Percentiles rank a stretch among this genome's conserved stretches.
Conservation (phyloP, 805 yeast genomes). For the Geotrichum ghanense region DNA sequence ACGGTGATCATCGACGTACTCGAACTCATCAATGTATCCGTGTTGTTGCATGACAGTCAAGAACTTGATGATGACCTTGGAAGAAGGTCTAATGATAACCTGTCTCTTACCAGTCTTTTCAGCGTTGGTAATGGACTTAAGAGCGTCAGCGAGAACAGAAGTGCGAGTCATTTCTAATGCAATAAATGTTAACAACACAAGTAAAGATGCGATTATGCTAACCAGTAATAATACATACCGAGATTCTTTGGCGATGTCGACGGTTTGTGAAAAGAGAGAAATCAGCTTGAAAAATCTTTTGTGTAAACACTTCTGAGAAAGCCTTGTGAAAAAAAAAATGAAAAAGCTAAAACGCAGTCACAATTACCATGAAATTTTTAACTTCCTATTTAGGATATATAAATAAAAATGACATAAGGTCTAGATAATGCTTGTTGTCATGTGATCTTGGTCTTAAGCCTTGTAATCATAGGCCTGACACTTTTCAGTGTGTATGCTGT, state of each 20-base stretch:
- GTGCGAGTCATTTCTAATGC: constrained; percentile 76
- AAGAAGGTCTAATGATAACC: constrained; percentile 95
- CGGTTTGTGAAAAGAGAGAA: not conserved
- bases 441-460: too few species aligned
- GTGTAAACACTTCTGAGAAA: not conserved
- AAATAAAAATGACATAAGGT: too few species aligned
- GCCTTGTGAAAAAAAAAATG: not conserved
- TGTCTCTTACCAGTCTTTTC: constrained; percentile 99
- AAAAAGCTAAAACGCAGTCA: too few species aligned
- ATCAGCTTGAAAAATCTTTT: too few species aligned
- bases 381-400: too few species aligned
- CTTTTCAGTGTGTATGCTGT: too few species aligned
- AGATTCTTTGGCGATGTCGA: not conserved
- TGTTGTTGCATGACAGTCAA: constrained; percentile 96
- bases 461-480: too few species aligned
- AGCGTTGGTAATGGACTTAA: constrained; percentile 97
- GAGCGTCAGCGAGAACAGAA: constrained; percentile 97
- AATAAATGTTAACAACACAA: not conserved
- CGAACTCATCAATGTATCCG: constrained; percentile 97
- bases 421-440: too few species aligned
- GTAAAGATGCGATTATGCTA: not conserved
- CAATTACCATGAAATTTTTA: too few species aligned
- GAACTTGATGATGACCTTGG: constrained; percentile 96
- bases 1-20: constrained; percentile 98
- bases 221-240: too few species aligned